These are phyloP conservation scores for Yamadazyma takamatsuzukensis DNA, from an alignment of 805 yeast genomes.

Conservation along the genomic window DNA sequence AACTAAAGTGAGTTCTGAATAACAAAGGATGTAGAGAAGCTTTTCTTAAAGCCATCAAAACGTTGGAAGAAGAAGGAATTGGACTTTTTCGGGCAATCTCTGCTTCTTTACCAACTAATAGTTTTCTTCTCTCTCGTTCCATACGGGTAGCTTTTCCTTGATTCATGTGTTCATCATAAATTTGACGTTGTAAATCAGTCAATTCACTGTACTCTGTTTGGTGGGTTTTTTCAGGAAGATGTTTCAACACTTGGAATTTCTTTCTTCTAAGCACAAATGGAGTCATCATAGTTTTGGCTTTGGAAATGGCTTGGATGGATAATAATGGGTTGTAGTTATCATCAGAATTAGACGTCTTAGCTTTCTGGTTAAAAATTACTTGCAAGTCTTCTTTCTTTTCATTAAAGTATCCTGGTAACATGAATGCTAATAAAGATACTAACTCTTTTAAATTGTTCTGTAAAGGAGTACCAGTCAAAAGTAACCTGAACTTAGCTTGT, in stretches of 20 bases:
- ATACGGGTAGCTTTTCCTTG: conserved; percentile 35
- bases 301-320: conserved; percentile 85
- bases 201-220: conserved; percentile 63
- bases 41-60: conserved; percentile 85
- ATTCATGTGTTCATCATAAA: conserved; percentile 61
- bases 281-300: conserved; percentile 97
- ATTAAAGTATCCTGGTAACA: conserved; percentile 77
- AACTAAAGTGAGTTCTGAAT: conserved; percentile 64
- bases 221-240: conserved; percentile 76
- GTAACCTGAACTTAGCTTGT: conserved; percentile 75
- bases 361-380: conserved; percentile 82
- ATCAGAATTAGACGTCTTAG: conserved; percentile 54
- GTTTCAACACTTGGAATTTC: conserved; percentile 87
- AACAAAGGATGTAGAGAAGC: conserved; percentile 91
- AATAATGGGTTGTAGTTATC: conserved; percentile 69
- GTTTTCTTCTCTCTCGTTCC: conserved; percentile 44
- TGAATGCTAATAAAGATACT: conserved; percentile 86
- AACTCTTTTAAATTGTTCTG: conserved; percentile 91
- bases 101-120: conserved; percentile 32
- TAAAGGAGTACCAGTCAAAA: conserved; percentile 94
- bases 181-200: conserved; percentile 47
- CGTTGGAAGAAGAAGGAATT: conserved; percentile 54
- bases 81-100: conserved; percentile 27
- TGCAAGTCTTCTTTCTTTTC: conserved; percentile 80
- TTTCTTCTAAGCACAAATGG: conserved; percentile 93